Evolutionary conservation across 257 asterid genomes (phyloP).

Genomic region (Salvia miltiorrhiza): DNA sequence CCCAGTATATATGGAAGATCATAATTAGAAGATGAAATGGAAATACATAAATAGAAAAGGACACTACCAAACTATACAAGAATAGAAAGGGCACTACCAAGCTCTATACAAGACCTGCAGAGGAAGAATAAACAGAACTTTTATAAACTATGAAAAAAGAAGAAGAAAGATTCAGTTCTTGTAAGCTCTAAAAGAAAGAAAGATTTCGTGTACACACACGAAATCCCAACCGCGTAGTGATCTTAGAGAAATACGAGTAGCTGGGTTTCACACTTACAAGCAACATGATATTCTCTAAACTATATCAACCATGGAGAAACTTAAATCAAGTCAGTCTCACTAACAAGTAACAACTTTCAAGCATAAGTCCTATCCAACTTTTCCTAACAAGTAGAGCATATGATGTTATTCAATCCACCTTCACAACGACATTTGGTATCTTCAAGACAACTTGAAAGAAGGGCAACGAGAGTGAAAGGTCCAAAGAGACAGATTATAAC

Average conservation of each 20-base stretch:
- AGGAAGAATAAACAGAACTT: not conserved
- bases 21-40: too few species aligned
- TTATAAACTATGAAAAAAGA: not conserved
- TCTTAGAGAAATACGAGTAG: not conserved
- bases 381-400: not conserved
- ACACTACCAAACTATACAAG: not conserved
- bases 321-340: not conserved
- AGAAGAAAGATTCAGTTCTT: not conserved
- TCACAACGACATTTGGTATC: not conserved
- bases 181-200: not conserved
- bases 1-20: too few species aligned
- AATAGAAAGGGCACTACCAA: not conserved
- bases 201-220: not conserved
- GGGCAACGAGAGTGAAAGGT: not conserved
- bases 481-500: not conserved
- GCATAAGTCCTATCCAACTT: not conserved
- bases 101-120: not conserved
- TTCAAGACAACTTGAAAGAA: not conserved
- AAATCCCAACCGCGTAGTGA: not conserved
- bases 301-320: not conserved
- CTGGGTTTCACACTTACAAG: not conserved
- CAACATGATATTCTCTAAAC: not conserved
- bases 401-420: not conserved
- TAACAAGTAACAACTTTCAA: not conserved
- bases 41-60: not conserved